Conservation (phyloP, 352 stramenopile genomes). For the Pythium dissotocum region DNA sequence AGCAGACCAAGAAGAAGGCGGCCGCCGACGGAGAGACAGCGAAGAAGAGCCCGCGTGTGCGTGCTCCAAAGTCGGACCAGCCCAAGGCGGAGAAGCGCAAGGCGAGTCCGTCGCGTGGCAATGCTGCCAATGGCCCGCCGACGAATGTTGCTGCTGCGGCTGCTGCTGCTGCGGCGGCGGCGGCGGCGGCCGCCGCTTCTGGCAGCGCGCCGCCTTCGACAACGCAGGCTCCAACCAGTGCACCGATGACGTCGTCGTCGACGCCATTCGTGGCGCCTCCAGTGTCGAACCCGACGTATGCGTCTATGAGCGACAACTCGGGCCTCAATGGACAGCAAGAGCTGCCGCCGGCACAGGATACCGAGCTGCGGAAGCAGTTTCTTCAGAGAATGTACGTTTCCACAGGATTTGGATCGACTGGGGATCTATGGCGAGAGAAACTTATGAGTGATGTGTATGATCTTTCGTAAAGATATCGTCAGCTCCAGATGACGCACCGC, state of each 20-base stretch:
- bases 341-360: slow-evolving; percentile 34
- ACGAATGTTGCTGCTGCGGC: background rate
- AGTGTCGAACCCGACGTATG: slow-evolving; percentile 9
- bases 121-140: background rate
- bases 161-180: background rate
- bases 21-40: slow-evolving; percentile 27
- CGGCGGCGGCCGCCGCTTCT: background rate
- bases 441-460: background rate
- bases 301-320: slow-evolving; percentile 12
- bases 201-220: background rate
- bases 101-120: slow-evolving; percentile 17
- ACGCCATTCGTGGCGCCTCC: background rate
- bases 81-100: slow-evolving; percentile 31
- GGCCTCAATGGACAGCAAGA: slow-evolving; percentile 19
- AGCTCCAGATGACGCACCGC: slow-evolving; percentile 58
- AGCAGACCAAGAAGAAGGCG: slow-evolving; percentile 32
- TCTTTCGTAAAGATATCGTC: slow-evolving; percentile 47
- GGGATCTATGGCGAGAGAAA: background rate
- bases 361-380: slow-evolving; percentile 41
- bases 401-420: too few species aligned
- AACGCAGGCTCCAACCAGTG: background rate
- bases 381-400: slow-evolving; percentile 47
- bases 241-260: background rate
- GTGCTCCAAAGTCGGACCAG: slow-evolving; percentile 24
- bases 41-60: slow-evolving; percentile 37